These are phyloP conservation scores for Gaertneriomyces semiglobifer DNA, from an alignment of 192 early-diverging fungal genomes.

Conservation along the genomic window DNA sequence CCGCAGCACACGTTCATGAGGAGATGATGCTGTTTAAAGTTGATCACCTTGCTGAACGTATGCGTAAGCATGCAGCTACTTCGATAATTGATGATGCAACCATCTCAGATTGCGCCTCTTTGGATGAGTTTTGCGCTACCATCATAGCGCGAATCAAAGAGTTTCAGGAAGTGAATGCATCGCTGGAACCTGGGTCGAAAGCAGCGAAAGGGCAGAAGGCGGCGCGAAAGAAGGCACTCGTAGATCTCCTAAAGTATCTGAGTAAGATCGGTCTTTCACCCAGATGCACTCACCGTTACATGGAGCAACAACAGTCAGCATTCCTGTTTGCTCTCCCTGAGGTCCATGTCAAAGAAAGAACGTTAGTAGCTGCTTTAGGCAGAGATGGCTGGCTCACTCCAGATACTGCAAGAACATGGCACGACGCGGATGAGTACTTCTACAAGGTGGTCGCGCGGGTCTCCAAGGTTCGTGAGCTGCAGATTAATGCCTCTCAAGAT, in stretches of 20 bases:
- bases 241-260: slow-evolving; percentile 73
- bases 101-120: not conserved
- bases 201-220: slow-evolving; percentile 60
- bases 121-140: slow-evolving; percentile 39
- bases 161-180: slow-evolving; percentile 36
- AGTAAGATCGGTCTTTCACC: slow-evolving; percentile 59
- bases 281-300: slow-evolving; percentile 29
- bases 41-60: slow-evolving; percentile 20
- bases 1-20: not conserved
- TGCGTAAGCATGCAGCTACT: slow-evolving; percentile 9
- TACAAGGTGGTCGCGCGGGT: slow-evolving; percentile 64
- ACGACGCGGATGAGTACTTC: slow-evolving; percentile 66
- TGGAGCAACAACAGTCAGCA: slow-evolving; percentile 31
- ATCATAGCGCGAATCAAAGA: slow-evolving; percentile 40
- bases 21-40: slow-evolving; percentile 7
- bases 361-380: not conserved
- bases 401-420: slow-evolving; percentile 34
- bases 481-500: slow-evolving; percentile 51
- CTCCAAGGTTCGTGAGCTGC: slow-evolving; percentile 51
- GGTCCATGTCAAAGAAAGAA: not conserved
- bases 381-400: too few species aligned
- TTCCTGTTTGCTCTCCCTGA: slow-evolving; percentile 30
- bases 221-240: slow-evolving; percentile 72
- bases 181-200: slow-evolving; percentile 31
- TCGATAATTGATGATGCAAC: not conserved